Base-by-base conservation (phyloP, 305 asterid genomes). In the Fraxinus platypoda region DNA sequence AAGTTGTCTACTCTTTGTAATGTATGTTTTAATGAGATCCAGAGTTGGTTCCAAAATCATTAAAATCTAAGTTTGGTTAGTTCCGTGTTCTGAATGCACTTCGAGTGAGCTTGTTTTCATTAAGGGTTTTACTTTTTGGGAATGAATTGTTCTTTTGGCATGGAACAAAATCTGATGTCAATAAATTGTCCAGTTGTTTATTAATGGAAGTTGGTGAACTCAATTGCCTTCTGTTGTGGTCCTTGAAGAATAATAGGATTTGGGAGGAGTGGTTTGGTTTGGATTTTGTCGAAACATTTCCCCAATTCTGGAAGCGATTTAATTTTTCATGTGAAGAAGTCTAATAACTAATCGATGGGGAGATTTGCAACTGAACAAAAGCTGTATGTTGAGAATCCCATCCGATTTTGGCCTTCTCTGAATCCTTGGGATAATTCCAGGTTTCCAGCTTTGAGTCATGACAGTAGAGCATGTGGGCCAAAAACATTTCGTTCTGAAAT, bases 101-200 rank as follows among this genome's bases (percentile, higher is more conserved):
- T 15, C 21, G 6, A 75, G 9, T 21, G 54, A 11, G 6, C 41
- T 70, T 52, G 70, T 2, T 78, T 72, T 75, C 75, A 5, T 75
- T 2, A 8, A 21, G n/a, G 17, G 9, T 34, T 64, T 25, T 41
- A 76, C 9, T 43, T 41, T 21, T 8, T 71, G 35, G 76, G 38
- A 49, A 77, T 66, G 15, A 21, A 64, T 73, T 71, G 88, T 83
- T 74, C 25, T 78, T 83, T 80, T 75, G 83, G 78, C 75, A 81
- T 88, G 83, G 81, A 85, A 82, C 88, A 84, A 85, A 85, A 81
- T 80, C 88, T 75, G 83, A 82, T 78, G 82, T 81, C 49, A 81
- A 81, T 86, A 83, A 81, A 71, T 81, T 81, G 82, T 46, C 46
- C 35, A 8, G 38, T 80, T 84, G 52, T 80, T 84, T 41, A 72